phyloP scores from a whole-genome alignment of 164 flowering plant genomes.

The Cinnamomum chago region DNA sequence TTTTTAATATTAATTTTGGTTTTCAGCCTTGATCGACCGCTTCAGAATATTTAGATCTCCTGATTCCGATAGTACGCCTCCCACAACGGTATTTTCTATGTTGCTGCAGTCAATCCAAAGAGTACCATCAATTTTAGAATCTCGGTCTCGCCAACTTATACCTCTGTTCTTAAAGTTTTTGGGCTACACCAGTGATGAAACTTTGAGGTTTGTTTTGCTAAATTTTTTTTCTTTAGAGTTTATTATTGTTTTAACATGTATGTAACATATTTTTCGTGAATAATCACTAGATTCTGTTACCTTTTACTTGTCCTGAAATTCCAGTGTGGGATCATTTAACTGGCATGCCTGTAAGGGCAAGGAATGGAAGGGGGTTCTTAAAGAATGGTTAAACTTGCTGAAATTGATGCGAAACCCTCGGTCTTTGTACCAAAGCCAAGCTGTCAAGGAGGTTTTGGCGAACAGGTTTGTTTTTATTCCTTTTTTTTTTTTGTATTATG shows the following conservation, averaged over 20 bases:
- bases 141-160: slow-evolving; percentile 54
- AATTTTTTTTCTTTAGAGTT: background rate
- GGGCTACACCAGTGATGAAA: slow-evolving; percentile 49
- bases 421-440: slow-evolving; percentile 44
- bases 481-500: slow-evolving; percentile 3
- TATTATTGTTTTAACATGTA: background rate
- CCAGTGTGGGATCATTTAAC: slow-evolving; percentile 54
- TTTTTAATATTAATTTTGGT: background rate
- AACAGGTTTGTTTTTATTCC: slow-evolving; percentile 47
- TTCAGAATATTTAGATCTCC: slow-evolving; percentile 40
- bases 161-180: slow-evolving; percentile 73
- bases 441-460: slow-evolving; percentile 63
- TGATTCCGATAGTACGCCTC: slow-evolving; percentile 53
- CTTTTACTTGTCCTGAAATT: slow-evolving; percentile 7
- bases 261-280: background rate
- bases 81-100: slow-evolving; percentile 42
- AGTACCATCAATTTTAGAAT: slow-evolving; percentile 46
- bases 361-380: slow-evolving; percentile 74
- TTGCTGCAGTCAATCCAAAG: slow-evolving; percentile 75
- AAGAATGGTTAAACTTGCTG: slow-evolving; percentile 82
- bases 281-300: background rate
- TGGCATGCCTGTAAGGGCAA: slow-evolving; percentile 49
- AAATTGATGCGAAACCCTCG: slow-evolving; percentile 58
- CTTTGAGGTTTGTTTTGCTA: slow-evolving; percentile 35
- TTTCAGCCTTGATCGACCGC: slow-evolving; percentile 50